Conservation (phyloP, 2,329 filamentous ascomycete species). For the Ophiostoma sp. region DNA sequence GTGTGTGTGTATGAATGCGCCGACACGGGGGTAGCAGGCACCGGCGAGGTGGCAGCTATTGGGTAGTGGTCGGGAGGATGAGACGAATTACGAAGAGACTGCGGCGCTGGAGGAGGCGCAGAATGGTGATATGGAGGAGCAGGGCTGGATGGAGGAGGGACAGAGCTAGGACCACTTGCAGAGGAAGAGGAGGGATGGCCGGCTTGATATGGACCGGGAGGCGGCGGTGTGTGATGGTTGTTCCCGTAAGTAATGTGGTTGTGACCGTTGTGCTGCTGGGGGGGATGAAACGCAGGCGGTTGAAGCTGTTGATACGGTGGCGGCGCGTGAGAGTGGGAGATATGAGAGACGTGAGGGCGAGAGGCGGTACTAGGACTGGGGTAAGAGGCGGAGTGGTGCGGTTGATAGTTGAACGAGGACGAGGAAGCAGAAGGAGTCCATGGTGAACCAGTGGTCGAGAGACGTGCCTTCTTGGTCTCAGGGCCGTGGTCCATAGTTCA, state of each 20-base stretch:
- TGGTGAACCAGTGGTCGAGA: constrained; percentile 20
- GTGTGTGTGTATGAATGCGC: constrained; percentile 19
- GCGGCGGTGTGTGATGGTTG: constrained; percentile 8
- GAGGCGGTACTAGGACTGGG: constrained; percentile 41
- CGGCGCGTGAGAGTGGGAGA: constrained; percentile 2
- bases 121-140: background rate
- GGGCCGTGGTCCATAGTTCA: constrained; percentile 25
- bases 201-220: constrained; percentile 29
- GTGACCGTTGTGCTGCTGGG: constrained; percentile 19
- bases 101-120: background rate
- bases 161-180: background rate
- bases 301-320: constrained; percentile 33
- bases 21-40: constrained; percentile 18
- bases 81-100: background rate
- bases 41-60: constrained; percentile 16
- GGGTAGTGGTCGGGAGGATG: constrained; percentile 6
- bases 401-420: constrained; percentile 15
- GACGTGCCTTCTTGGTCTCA: constrained; percentile 24
- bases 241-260: constrained; percentile 22
- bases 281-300: constrained; percentile 26
- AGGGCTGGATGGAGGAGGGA: constrained; percentile 22
- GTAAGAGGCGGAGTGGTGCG: constrained; percentile 37
- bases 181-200: constrained; percentile 24
- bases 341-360: constrained; percentile 17
- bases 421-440: constrained; percentile 22